A percentile compares a stretch with the other conserved stretches of the same genome.
These are phyloP conservation scores for Xanthoconium separans DNA, from an alignment of 1,284 basidiomycete species.

Conservation along the genomic window DNA sequence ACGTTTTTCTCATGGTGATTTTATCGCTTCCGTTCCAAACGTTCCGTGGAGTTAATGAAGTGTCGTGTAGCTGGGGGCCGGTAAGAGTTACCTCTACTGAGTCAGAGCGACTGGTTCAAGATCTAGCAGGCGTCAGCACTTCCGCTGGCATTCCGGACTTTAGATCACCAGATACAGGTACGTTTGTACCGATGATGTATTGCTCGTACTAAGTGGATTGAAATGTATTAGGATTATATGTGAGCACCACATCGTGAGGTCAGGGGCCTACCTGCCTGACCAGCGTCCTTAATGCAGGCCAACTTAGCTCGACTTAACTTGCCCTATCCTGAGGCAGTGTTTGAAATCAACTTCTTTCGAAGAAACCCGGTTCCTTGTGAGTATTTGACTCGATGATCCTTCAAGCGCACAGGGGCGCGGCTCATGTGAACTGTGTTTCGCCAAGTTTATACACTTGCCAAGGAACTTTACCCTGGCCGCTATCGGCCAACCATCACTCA, in stretches of 20 bases:
- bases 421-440: constrained; percentile 1
- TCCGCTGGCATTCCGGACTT: constrained; percentile 83
- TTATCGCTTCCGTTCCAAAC: neutral
- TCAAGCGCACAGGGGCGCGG: neutral
- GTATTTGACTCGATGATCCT: constrained; percentile 22
- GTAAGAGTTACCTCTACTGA: constrained; percentile 35
- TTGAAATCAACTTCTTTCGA: constrained; percentile 74
- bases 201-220: neutral
- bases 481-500: constrained; percentile 89
- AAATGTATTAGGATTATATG: constrained; percentile 47
- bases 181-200: constrained; percentile 9
- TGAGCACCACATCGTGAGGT: constrained; percentile 25
- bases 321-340: constrained; percentile 80
- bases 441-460: constrained; percentile 81
- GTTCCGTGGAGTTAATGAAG: constrained; percentile 3
- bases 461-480: constrained; percentile 87
- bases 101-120: constrained; percentile 1
- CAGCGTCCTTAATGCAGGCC: constrained; percentile 42
- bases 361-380: constrained; percentile 71
- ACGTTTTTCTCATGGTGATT: constrained; percentile 70
- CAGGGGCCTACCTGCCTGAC: neutral
- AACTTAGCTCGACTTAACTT: constrained; percentile 73
- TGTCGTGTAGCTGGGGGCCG: constrained; percentile 55
- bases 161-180: constrained; percentile 73
- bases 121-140: constrained; percentile 63